phyloP scores from a whole-genome alignment of 345 rosid species.

The Eucalyptus pumila region DNA sequence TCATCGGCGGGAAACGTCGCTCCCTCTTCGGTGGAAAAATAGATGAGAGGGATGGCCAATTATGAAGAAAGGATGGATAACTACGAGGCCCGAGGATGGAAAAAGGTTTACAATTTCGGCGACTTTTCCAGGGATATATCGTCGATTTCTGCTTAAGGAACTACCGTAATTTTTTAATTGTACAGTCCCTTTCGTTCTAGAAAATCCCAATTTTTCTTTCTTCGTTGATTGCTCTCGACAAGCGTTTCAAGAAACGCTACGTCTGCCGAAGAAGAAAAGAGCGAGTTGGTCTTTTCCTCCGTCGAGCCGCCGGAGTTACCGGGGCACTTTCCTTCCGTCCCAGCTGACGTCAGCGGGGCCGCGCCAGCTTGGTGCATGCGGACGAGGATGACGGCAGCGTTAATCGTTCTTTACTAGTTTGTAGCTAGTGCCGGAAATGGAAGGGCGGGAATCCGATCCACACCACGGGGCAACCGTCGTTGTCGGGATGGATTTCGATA shows the following conservation, averaged over 20 bases:
- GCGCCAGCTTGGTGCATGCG: neutral
- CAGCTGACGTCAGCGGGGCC: too few relatives aligned
- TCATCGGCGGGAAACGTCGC: neutral
- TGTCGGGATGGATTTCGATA: neutral
- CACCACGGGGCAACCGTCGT: neutral
- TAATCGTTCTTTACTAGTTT: neutral
- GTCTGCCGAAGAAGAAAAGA: neutral
- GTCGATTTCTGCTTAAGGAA: neutral
- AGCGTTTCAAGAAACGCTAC: neutral
- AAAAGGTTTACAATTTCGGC: neutral
- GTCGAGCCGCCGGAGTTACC: neutral
- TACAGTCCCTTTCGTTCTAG: neutral
- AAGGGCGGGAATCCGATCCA: neutral
- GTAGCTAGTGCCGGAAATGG: neutral
- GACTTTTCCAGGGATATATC: neutral
- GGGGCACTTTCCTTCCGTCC: neutral
- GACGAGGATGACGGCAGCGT: neutral
- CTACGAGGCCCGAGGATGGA: neutral
- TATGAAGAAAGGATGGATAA: neutral
- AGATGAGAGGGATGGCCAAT: neutral
- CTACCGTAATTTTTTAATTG: neutral
- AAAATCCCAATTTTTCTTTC: neutral
- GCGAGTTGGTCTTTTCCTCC: neutral
- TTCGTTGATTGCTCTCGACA: neutral
- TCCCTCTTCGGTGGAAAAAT: neutral